Conservation (phyloP, 805 yeast species). For the Candida silvicultrix region DNA sequence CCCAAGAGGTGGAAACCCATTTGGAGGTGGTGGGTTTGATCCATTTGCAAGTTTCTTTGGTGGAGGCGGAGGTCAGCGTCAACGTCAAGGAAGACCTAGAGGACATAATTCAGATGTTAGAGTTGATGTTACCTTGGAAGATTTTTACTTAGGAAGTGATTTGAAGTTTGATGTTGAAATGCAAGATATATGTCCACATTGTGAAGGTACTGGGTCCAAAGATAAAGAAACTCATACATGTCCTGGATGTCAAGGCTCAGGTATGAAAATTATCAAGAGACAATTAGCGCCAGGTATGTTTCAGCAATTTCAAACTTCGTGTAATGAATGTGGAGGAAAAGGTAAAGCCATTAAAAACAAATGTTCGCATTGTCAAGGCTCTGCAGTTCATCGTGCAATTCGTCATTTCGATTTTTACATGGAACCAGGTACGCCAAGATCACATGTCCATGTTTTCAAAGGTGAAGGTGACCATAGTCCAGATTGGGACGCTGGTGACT, state of each 20-base stretch:
- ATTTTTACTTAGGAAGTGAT: slow-evolving; percentile 65
- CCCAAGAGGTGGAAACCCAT: slow-evolving; percentile 34
- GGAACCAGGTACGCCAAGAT: slow-evolving; percentile 65
- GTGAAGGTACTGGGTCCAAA: slow-evolving; percentile 81
- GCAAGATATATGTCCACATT: slow-evolving; percentile 69
- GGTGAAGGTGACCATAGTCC: slow-evolving; percentile 87
- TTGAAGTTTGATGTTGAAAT: slow-evolving; percentile 56
- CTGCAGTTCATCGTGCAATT: slow-evolving; percentile 48
- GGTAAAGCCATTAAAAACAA: slow-evolving; percentile 61
- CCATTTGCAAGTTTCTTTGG: slow-evolving; percentile 62
- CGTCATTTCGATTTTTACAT: slow-evolving; percentile 58
- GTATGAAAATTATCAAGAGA: slow-evolving; percentile 54
- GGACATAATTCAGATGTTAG: slow-evolving; percentile 60
- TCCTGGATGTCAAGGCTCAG: slow-evolving; percentile 66
- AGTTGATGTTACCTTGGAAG: slow-evolving; percentile 51
- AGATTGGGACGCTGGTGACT: slow-evolving; percentile 76
- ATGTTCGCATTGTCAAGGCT: slow-evolving; percentile 70
- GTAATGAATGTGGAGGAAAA: slow-evolving; percentile 75
- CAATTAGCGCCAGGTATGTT: slow-evolving; percentile 89
- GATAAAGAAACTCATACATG: slow-evolving; percentile 71
- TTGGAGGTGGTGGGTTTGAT: slow-evolving; percentile 43
- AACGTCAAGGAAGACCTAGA: slow-evolving; percentile 30
- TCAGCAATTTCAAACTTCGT: slow-evolving; percentile 73
- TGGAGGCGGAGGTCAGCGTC: slow-evolving; percentile 23
- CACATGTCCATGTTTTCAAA: slow-evolving; percentile 46